phyloP scores from a whole-genome alignment of 495 filamentous ascomycete species.

The Penicillium cosmopolitanum region DNA sequence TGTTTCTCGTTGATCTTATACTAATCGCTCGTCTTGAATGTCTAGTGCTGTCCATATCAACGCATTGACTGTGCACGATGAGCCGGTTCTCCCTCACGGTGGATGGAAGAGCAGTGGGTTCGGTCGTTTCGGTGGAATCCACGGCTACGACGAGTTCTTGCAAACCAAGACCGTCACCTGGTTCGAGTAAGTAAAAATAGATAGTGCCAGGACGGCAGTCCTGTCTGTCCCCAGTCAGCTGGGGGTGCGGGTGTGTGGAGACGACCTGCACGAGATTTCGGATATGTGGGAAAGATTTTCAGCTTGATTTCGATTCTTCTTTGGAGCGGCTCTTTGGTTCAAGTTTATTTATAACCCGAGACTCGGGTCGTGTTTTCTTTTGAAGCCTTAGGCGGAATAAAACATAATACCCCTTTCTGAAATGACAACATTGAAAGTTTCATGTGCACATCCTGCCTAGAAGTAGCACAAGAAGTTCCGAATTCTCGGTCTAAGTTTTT shows the following conservation, averaged over 20 bases:
- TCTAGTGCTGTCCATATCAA: constrained; percentile 86
- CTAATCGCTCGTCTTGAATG: neutral
- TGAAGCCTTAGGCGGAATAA: neutral
- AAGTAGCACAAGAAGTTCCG: no score
- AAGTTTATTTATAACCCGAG: neutral
- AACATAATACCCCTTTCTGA: neutral
- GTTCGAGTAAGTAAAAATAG: constrained; percentile 33
- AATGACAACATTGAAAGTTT: neutral
- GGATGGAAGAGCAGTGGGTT: constrained; percentile 85
- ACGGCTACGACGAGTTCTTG: constrained; percentile 75
- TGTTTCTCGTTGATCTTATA: neutral
- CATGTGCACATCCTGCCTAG: no score
- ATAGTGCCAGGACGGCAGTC: no score
- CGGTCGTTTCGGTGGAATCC: constrained; percentile 64
- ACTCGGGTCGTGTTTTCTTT: neutral
- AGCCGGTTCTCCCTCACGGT: constrained; percentile 77
- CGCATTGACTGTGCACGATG: constrained; percentile 82
- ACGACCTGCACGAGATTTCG: no score
- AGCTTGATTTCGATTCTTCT: neutral
- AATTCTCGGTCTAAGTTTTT: no score
- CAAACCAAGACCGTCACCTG: constrained; percentile 84
- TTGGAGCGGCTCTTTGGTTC: neutral
- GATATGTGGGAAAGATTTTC: neutral
- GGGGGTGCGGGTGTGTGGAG: no score
- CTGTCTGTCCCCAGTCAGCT: no score